phyloP scores from a whole-genome alignment of 805 yeast species.

The Wickerhamomyces strasburgensis region DNA sequence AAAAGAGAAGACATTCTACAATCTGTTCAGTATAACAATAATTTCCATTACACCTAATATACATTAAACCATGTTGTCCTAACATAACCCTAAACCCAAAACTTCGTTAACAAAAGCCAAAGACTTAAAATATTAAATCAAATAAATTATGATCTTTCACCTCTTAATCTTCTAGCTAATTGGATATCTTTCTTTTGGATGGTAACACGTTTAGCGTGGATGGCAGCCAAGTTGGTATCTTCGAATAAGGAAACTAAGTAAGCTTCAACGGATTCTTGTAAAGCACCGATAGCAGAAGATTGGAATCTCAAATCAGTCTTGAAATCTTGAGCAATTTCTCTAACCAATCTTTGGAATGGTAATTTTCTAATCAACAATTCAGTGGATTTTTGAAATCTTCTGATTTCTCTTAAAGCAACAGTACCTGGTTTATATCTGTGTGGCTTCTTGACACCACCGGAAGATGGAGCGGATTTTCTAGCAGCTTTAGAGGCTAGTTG shows the following conservation, averaged over 20 bases:
- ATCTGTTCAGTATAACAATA: not conserved
- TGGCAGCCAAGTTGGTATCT: constrained; percentile 88
- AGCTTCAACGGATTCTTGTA: constrained; percentile 98
- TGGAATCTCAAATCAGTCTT: constrained; percentile 92
- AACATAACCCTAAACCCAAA: constrained; percentile 11
- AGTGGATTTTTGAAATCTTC: constrained; percentile 95
- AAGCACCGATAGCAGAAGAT: constrained; percentile 93
- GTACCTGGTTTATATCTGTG: constrained; percentile 97
- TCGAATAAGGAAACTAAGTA: constrained; percentile 92
- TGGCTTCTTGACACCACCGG: constrained; percentile 90
- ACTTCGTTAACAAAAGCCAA: constrained; percentile 9
- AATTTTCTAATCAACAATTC: constrained; percentile 90
- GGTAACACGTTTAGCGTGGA: constrained; percentile 98
- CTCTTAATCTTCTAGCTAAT: constrained; percentile 96
- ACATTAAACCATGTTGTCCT: constrained; percentile 16
- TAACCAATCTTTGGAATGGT: constrained; percentile 94
- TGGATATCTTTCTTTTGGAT: constrained; percentile 98
- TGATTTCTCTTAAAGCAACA: constrained; percentile 91
- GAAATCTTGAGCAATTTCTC: constrained; percentile 93
- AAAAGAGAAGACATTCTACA: not conserved
- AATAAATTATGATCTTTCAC: constrained; percentile 72
- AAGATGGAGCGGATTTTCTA: constrained; percentile 85
- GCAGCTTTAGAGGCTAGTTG: constrained; percentile 89
- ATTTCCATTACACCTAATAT: constrained; percentile 13
- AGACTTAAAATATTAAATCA: constrained; percentile 5